These are phyloP conservation scores for Chlorella ohadii DNA, from an alignment of 139 green algal genomes.

Conservation along the genomic window DNA sequence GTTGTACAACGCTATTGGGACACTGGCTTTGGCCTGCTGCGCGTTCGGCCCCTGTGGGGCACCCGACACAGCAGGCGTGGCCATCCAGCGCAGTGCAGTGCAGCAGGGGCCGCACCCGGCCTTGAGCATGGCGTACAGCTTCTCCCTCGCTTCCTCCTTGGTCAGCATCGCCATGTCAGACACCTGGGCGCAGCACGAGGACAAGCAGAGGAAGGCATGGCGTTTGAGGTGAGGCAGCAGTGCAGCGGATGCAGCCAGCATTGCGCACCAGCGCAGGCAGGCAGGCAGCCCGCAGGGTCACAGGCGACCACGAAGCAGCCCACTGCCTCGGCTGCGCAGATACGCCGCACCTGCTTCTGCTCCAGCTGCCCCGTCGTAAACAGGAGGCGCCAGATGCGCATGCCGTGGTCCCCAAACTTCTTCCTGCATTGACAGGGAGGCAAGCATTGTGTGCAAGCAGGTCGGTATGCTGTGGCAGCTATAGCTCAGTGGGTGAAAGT, in stretches of 20 bases:
- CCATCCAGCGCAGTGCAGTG: too few relatives aligned
- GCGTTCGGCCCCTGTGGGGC: too few relatives aligned
- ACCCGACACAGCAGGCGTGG: too few relatives aligned
- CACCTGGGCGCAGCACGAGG: constrained; percentile 19
- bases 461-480: too few relatives aligned
- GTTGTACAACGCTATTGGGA: too few relatives aligned
- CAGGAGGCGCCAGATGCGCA: constrained; percentile 85
- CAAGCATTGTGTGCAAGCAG: too few relatives aligned
- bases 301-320: too few relatives aligned
- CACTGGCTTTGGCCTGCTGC: too few relatives aligned
- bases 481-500: too few relatives aligned
- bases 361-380: constrained; percentile 76
- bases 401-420: constrained; percentile 65
- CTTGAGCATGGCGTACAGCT: constrained; percentile 88
- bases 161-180: constrained; percentile 72
- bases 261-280: not conserved
- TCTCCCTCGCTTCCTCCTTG: constrained; percentile 74
- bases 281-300: too few relatives aligned
- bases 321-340: too few relatives aligned
- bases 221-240: not conserved
- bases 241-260: not conserved
- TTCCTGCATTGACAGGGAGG: constrained; percentile 20
- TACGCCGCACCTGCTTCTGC: constrained; percentile 74
- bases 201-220: too few relatives aligned
- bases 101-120: constrained; percentile 59